Percentiles rank a stretch among this genome's conserved stretches.
These are phyloP conservation scores for Eucalyptus lansdowneana DNA, from an alignment of 345 rosid genomes.

Conservation along the genomic window DNA sequence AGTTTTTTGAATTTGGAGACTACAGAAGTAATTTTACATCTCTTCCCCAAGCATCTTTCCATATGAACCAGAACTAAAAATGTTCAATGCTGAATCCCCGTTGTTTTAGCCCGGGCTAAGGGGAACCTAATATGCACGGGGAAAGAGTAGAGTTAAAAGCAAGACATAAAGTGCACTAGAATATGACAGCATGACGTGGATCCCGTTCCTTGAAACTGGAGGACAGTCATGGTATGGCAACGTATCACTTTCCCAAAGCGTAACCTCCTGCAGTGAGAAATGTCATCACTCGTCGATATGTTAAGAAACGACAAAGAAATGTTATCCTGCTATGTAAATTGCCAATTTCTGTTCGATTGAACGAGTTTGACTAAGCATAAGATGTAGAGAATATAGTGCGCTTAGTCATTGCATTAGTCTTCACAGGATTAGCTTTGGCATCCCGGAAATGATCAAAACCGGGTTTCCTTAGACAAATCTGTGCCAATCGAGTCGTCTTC, in stretches of 20 bases:
- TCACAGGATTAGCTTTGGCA: conserved; percentile 42
- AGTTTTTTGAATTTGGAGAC: neutral
- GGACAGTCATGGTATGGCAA: conserved; percentile 86
- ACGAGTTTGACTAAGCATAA: too few relatives aligned
- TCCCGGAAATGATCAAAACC: conserved; percentile 58
- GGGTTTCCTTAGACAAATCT: conserved; percentile 11
- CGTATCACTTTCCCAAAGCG: conserved; percentile 83
- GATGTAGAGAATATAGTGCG: neutral
- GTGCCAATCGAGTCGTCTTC: neutral
- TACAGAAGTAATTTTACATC: conserved; percentile 20
- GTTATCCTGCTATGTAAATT: neutral
- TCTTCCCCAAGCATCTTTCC: conserved; percentile 83
- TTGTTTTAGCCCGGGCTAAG: conserved; percentile 52
- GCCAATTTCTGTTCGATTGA: too few relatives aligned
- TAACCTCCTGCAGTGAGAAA: conserved; percentile 42
- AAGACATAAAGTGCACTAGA: neutral
- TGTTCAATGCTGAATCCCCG: conserved; percentile 59
- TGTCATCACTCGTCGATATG: neutral
- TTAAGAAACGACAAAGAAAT: neutral
- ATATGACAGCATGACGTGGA: neutral
- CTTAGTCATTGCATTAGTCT: conserved; percentile 76
- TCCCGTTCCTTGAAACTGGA: conserved; percentile 70
- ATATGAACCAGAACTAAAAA: conserved; percentile 78
- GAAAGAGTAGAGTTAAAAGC: neutral
- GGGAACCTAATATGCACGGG: conserved; percentile 37